Base-by-base conservation (phyloP, 1,284 basidiomycete genomes). In the Leucocoprinus gongylophorus region DNA sequence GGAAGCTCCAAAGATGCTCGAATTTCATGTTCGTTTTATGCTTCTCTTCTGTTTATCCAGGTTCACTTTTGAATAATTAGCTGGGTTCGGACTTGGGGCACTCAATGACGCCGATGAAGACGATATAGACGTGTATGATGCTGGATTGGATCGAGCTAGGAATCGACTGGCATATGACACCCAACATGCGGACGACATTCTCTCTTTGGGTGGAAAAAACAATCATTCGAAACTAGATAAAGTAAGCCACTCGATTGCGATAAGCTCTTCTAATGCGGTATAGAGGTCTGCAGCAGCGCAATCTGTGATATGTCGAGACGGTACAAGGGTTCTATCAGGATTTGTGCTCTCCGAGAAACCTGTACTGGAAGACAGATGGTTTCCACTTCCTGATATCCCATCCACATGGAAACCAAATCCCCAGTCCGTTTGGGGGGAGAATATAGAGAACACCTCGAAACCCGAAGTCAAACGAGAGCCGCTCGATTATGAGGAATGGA, bases 31-130 rank as follows among this genome's bases (percentile, higher is more conserved):
- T 62, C 39, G 73, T 64, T 37, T 8, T 8, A 17, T 37, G 13
- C 17, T 17, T 7, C n/a, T 17, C 35, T 17, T 17, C n/a, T 37
- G n/a, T 37, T 7, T 33, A 12, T 17, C n/a, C 5, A 7, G 17
- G 7, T n/a, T 37, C 13, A 37, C 17, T 37, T 32, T 12, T 46
- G 42, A 39, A 30, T 57, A 88, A 87, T 83, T 61, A 88, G 88
- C 83, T 61, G 88, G 88, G 0, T 92, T 92, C 61, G 91, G 91
- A 23, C 71, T 93, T 4, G 89, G 89, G n/a, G 89, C 85, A 1
- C 67, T 90, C 39, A 92, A 93, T 61, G 87, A 91, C 51, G 88
- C 86, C 0, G 91, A 93, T 42, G 91, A 95, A 50, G 92, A 95
- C 61, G 91, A 95, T 60, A 59, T 92, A 23, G 91, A 94, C 60